Percentiles rank a stretch among this genome's conserved stretches.
Evolutionary conservation across 768 basidiomycete species (phyloP).

Genomic region (Rhizopogon salebrosus): DNA sequence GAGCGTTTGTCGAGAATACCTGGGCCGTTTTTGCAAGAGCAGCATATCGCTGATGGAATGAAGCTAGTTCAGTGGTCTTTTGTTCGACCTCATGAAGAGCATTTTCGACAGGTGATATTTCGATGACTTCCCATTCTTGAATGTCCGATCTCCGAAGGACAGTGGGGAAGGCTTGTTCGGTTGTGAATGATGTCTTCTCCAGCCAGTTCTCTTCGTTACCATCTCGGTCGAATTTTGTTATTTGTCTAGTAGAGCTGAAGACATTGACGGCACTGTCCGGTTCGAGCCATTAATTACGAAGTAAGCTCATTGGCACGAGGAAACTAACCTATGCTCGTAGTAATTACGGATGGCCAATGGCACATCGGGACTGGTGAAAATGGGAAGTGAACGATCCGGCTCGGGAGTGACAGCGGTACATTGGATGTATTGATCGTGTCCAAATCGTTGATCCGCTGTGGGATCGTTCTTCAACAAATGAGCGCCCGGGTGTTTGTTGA

Average conservation of each 20-base stretch:
- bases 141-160: constrained; percentile 89
- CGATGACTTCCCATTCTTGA: constrained; percentile 58
- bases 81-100: constrained; percentile 78
- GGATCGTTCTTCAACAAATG: constrained; percentile 78
- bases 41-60: constrained; percentile 65
- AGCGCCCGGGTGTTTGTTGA: constrained; percentile 84
- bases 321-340: constrained; percentile 74
- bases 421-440: constrained; percentile 82
- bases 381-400: constrained; percentile 67
- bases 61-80: constrained; percentile 73
- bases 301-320: background rate
- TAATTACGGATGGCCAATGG: constrained; percentile 75
- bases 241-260: constrained; percentile 73
- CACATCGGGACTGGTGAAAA: constrained; percentile 85
- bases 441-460: constrained; percentile 72
- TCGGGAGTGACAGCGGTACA: constrained; percentile 83
- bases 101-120: constrained; percentile 82
- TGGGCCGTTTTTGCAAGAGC: constrained; percentile 75
- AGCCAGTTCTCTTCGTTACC: constrained; percentile 75
- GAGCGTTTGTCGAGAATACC: constrained; percentile 66
- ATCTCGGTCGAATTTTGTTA: constrained; percentile 58
- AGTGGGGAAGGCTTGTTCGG: constrained; percentile 87
- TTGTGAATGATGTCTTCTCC: constrained; percentile 84
- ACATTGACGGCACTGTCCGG: constrained; percentile 65
- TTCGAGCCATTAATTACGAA: constrained; percentile 1